Conservation (phyloP, 2,329 filamentous ascomycete genomes). For the Botryosphaeria dothidea region DNA sequence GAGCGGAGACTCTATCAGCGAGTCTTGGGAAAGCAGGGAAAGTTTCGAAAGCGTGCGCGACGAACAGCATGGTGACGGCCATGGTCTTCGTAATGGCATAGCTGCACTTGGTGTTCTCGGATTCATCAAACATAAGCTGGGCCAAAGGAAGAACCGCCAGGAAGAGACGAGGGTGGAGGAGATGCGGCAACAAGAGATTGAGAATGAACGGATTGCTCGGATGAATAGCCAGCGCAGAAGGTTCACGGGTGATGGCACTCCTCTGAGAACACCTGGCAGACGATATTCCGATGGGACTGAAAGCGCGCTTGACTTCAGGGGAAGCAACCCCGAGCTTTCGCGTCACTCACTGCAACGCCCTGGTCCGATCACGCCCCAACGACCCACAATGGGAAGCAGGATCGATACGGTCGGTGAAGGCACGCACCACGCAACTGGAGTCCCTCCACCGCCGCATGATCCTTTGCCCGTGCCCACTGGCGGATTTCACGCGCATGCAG, state of each 20-base stretch:
- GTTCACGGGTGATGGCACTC: conserved; percentile 67
- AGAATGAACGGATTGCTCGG: conserved; percentile 55
- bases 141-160: conserved; percentile 56
- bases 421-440: conserved; percentile 24
- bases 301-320: conserved; percentile 44
- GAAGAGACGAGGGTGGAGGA: conserved; percentile 63
- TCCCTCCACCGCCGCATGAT: conserved; percentile 31
- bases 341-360: conserved; percentile 32
- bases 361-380: conserved; percentile 17
- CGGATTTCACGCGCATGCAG: conserved; percentile 38
- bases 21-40: conserved; percentile 28
- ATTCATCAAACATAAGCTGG: conserved; percentile 45
- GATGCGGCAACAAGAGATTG: conserved; percentile 51
- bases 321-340: conserved; percentile 47
- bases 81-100: conserved; percentile 49
- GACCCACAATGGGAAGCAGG: conserved; percentile 29
- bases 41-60: conserved; percentile 30
- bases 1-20: conserved; percentile 18
- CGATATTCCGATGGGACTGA: conserved; percentile 41
- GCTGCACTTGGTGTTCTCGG: conserved; percentile 45
- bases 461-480: conserved; percentile 36
- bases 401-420: conserved; percentile 22
- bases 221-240: conserved; percentile 57
- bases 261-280: conserved; percentile 27
- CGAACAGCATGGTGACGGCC: conserved; percentile 30